Percentiles rank a stretch among this genome's conserved stretches.
These are phyloP conservation scores for Blakeslea trispora DNA, from an alignment of 371 early-diverging fungal species.

Conservation along the genomic window DNA sequence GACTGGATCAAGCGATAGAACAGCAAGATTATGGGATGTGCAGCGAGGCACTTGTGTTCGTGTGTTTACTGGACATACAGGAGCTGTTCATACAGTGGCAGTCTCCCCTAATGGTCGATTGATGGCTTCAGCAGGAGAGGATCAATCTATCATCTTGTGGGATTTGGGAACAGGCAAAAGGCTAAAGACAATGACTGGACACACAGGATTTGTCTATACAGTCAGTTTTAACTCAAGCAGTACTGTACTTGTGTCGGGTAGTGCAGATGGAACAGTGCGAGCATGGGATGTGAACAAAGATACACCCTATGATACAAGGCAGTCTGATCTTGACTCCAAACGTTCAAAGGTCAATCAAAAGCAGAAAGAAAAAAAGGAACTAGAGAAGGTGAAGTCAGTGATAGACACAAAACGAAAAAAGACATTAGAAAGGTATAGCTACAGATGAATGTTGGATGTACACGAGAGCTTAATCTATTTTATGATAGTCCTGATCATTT, in stretches of 20 bases:
- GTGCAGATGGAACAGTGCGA: conserved; percentile 91
- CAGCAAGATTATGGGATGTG: conserved; percentile 97
- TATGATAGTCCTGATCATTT: conserved; percentile 70
- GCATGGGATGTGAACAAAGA: conserved; percentile 92
- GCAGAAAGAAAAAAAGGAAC: conserved; percentile 35
- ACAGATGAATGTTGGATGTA: too few species aligned
- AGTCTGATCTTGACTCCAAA: conserved; percentile 24
- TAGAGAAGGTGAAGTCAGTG: conserved; percentile 22
- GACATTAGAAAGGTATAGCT: conserved; percentile 47
- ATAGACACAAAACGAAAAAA: conserved; percentile 35
- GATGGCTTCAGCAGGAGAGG: conserved; percentile 93
- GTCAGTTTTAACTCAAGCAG: conserved; percentile 88
- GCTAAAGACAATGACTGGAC: conserved; percentile 84
- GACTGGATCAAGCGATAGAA: conserved; percentile 94
- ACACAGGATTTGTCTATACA: conserved; percentile 86
- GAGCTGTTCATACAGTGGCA: conserved; percentile 84
- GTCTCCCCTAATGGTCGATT: conserved; percentile 95
- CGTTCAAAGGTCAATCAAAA: conserved; percentile 32
- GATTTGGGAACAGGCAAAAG: conserved; percentile 91
- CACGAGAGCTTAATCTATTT: too few species aligned
- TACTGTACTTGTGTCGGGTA: conserved; percentile 85
- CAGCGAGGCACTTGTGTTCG: conserved; percentile 92
- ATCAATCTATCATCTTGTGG: conserved; percentile 92
- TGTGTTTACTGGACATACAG: conserved; percentile 92
- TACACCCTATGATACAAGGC: conserved; percentile 27